Evolutionary conservation across 2,329 filamentous ascomycete genomes (phyloP), one percentile per base, ranked within the genome.

Genomic region (Cylindrodendrum hubeiense): DNA sequence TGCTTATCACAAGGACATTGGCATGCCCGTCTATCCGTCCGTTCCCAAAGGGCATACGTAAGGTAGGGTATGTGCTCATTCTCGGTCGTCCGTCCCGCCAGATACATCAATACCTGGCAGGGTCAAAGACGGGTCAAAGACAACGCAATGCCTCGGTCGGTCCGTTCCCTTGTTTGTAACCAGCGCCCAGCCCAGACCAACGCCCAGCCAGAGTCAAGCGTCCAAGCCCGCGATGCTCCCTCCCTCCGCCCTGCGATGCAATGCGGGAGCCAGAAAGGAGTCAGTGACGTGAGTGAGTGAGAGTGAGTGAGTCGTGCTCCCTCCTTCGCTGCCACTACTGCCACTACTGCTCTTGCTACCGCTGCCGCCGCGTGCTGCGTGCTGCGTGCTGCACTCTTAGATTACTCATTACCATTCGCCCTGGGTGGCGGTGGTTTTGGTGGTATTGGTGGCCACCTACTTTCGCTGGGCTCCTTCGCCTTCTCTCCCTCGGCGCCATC

Each of bases 301-400:
- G 17, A 4, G 15, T 19, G 13, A 15, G n/a, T n/a, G n/a, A n/a
- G n/a, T n/a, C n/a, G n/a, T n/a, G n/a, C 17, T 37, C 37, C 37
- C 37, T 39, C 15, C 15, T 39, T 39, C 37, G 37, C n/a, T 39
- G 17, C n/a, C n/a, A 6, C 37, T 8, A 19, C 37, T n/a, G n/a
- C n/a, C 6, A 19, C 6, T n/a, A 39, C 8, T 39, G 4, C 15
- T 39, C 33, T 37, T 43, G 53, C 41, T 57, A 15, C 34, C 34
- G 69, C 53, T 66, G 64, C 65, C 60, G 66, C 70, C 71, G 64
- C 70, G n/a, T 61, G 58, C 63, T 69, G 56, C 46, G n/a, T 41
- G 57, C 50, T 60, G 57, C 57, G 34, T 61, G 59, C 64, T 15
- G 26, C 47, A 62, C 44, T 46, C 46, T 62, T 51, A 51, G 37